These are phyloP conservation scores for Colletotrichum horii DNA, from an alignment of 2,329 filamentous ascomycete genomes.

Conservation along the genomic window DNA sequence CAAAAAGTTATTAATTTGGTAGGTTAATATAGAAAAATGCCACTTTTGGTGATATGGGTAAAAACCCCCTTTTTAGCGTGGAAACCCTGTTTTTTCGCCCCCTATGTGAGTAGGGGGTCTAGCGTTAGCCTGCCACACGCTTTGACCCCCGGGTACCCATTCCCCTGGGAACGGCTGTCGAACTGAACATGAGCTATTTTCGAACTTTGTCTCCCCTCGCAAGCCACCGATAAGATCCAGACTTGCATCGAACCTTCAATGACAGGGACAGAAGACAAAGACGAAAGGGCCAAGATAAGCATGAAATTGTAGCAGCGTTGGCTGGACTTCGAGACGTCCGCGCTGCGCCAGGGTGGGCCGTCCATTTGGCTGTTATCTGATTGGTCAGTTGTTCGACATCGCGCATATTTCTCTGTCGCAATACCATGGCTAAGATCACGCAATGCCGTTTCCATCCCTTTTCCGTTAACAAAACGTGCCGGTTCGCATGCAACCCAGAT, in stretches of 20 bases:
- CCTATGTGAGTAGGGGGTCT: too few species aligned
- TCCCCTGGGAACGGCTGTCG: background rate
- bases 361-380: background rate
- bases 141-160: too few species aligned
- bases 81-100: too few species aligned
- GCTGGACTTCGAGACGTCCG: background rate
- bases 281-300: background rate
- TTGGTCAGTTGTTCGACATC: background rate
- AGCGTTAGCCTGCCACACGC: too few species aligned
- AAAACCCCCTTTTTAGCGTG: too few species aligned
- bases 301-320: background rate
- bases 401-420: constrained; percentile 9
- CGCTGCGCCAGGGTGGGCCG: background rate
- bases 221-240: background rate
- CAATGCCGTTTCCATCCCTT: constrained; percentile 10
- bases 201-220: background rate
- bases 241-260: background rate
- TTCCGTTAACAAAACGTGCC: background rate
- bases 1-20: too few species aligned
- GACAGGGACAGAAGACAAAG: background rate
- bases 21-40: too few species aligned
- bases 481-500: background rate
- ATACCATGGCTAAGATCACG: constrained; percentile 23
- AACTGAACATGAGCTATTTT: background rate
- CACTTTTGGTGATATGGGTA: too few species aligned